Conservation (phyloP, 345 rosid species). For the Linum tenue region DNA sequence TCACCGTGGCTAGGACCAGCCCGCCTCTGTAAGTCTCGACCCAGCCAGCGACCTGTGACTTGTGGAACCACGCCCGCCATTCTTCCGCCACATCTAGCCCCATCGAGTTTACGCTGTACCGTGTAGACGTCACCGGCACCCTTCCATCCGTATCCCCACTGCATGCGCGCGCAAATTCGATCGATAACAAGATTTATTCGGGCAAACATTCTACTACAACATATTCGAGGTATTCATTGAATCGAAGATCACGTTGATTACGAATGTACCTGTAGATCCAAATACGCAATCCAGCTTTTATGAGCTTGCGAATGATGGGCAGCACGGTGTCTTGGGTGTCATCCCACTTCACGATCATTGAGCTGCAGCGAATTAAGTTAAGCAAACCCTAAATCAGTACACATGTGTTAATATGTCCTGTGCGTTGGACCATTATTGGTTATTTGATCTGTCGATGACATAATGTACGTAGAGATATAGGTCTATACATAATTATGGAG, state of each 20-base stretch:
- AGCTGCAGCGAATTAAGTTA: conserved; percentile 19
- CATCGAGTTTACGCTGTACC: conserved; percentile 54
- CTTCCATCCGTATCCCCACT: conserved; percentile 89
- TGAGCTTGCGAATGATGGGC: conserved; percentile 52
- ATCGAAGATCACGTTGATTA: too few relatives aligned
- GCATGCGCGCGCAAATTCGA: neutral
- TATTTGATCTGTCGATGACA: neutral
- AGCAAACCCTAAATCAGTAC: neutral
- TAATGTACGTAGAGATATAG: too few relatives aligned
- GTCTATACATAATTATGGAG: too few relatives aligned
- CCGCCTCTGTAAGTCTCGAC: conserved; percentile 51
- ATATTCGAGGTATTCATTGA: neutral
- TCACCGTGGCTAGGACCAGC: conserved; percentile 46
- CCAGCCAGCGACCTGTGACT: conserved; percentile 67
- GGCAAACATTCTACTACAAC: neutral
- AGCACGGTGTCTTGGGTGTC: conserved; percentile 41
- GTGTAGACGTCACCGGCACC: conserved; percentile 69
- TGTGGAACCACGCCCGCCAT: conserved; percentile 77
- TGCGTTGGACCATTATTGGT: too few relatives aligned
- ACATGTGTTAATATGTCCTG: too few relatives aligned
- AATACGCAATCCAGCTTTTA: conserved; percentile 46
- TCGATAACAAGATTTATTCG: neutral
- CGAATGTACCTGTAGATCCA: conserved; percentile 61
- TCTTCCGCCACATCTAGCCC: conserved; percentile 30
- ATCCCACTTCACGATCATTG: conserved; percentile 33